phyloP scores from a whole-genome alignment of 2,329 filamentous ascomycete species.

The Curvularia sp. region DNA sequence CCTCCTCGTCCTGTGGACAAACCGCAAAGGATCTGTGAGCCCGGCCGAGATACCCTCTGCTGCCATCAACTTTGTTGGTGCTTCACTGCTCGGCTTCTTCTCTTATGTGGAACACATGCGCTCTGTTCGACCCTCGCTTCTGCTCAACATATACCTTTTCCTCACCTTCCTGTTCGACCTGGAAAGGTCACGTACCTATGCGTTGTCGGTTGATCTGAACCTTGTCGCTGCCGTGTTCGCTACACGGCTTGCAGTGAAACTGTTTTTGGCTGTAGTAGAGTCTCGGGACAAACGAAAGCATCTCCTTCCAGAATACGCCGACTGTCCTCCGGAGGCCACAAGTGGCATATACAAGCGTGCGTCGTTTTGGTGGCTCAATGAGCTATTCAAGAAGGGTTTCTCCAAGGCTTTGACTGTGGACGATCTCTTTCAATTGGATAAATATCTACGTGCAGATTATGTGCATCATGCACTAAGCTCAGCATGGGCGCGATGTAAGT shows the following conservation, averaged over 20 bases:
- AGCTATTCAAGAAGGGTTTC: constrained; percentile 60
- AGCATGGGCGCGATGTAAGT: constrained; percentile 53
- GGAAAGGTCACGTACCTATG: constrained; percentile 56
- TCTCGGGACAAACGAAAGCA: constrained; percentile 55
- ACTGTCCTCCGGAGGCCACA: constrained; percentile 60
- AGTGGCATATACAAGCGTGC: constrained; percentile 59
- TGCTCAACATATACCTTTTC: constrained; percentile 59
- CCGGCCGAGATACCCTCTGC: constrained; percentile 39
- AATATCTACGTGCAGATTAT: constrained; percentile 53
- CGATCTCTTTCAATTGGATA: constrained; percentile 57
- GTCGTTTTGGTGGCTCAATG: constrained; percentile 64
- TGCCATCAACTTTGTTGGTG: constrained; percentile 36
- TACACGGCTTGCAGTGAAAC: constrained; percentile 53
- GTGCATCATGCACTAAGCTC: constrained; percentile 50
- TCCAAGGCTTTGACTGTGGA: constrained; percentile 53
- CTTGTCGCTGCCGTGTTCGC: constrained; percentile 55
- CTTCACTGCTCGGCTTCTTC: constrained; percentile 47
- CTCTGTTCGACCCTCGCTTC: constrained; percentile 56
- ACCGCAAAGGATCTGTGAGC: constrained; percentile 19
- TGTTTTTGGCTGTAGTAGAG: constrained; percentile 56
- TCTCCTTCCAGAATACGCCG: constrained; percentile 50
- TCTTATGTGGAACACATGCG: constrained; percentile 59
- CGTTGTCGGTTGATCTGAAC: constrained; percentile 40
- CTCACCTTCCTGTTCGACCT: constrained; percentile 56
- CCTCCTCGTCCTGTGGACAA: constrained; percentile 40